Percentiles rank a stretch among this genome's conserved stretches.
These are phyloP conservation scores for Fallopia convolvulus DNA, from an alignment of 148 eudicot species.

Conservation along the genomic window DNA sequence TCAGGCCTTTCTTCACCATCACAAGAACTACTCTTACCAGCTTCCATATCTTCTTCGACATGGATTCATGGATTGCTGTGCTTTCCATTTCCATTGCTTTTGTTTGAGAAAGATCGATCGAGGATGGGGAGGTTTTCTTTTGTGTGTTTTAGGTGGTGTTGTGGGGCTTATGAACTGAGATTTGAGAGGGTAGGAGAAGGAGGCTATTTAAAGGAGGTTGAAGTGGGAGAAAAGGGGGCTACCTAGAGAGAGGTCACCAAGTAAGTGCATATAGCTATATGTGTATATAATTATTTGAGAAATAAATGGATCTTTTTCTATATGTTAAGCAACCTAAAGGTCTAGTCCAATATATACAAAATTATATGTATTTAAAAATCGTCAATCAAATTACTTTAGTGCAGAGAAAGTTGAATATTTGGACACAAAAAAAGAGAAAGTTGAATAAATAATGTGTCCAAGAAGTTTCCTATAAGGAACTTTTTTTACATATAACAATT, in stretches of 20 bases:
- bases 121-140: not conserved
- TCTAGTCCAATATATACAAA: too few relatives aligned
- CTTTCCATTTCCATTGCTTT: not conserved
- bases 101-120: not conserved
- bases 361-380: too few relatives aligned
- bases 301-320: not conserved
- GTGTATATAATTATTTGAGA: not conserved
- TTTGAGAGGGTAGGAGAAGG: not conserved
- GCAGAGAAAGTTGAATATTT: too few relatives aligned
- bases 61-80: not conserved
- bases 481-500: too few relatives aligned
- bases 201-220: not conserved
- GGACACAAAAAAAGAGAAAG: too few relatives aligned
- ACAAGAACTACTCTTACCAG: not conserved
- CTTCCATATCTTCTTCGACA: constrained; percentile 1
- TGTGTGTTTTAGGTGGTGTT: not conserved
- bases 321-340: too few relatives aligned
- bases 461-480: too few relatives aligned
- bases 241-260: not conserved
- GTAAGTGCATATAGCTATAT: not conserved
- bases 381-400: too few relatives aligned
- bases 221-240: too few relatives aligned
- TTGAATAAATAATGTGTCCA: too few relatives aligned
- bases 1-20: not conserved
- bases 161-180: not conserved